Percentiles rank a stretch among this genome's conserved stretches.
Evolutionary conservation across 345 rosid species (phyloP).

Genomic region (Rhodomyrtus tomentosa): DNA sequence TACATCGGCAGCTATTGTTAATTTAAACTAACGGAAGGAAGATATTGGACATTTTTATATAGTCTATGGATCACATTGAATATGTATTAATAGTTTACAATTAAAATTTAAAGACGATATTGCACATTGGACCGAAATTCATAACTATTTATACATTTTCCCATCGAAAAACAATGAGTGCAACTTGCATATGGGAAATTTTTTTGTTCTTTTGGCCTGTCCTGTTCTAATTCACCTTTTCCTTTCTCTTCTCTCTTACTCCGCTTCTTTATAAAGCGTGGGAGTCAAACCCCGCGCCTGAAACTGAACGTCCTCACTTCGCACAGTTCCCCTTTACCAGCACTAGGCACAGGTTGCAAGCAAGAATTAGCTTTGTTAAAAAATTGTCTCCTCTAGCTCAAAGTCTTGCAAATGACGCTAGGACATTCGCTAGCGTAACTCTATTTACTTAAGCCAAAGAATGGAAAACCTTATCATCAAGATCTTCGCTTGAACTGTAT

Average conservation of each 20-base stretch:
- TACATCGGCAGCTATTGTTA: not conserved
- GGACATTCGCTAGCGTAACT: not conserved
- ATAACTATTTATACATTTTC: not conserved
- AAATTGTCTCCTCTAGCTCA: not conserved
- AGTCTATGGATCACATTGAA: not conserved
- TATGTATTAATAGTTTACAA: not conserved
- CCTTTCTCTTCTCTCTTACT: too few species aligned
- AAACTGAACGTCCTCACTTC: too few species aligned
- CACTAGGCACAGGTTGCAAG: too few species aligned
- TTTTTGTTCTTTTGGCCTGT: too few species aligned
- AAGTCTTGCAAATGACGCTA: not conserved
- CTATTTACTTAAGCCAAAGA: not conserved
- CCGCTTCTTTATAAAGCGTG: too few species aligned
- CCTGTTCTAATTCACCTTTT: too few species aligned
- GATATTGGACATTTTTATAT: not conserved
- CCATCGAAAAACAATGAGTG: not conserved
- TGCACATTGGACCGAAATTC: too few species aligned
- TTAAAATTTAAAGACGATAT: not conserved
- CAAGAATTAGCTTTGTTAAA: not conserved
- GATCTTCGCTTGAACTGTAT: not conserved
- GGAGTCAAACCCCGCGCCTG: too few species aligned
- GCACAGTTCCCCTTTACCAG: too few species aligned
- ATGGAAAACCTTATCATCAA: not conserved
- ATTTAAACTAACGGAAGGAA: not conserved
- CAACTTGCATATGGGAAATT: too few species aligned